A percentile compares a stretch with the other conserved stretches of the same genome.
These are phyloP conservation scores for Gossypium anomalum DNA, from an alignment of 345 rosid species.

Conservation along the genomic window DNA sequence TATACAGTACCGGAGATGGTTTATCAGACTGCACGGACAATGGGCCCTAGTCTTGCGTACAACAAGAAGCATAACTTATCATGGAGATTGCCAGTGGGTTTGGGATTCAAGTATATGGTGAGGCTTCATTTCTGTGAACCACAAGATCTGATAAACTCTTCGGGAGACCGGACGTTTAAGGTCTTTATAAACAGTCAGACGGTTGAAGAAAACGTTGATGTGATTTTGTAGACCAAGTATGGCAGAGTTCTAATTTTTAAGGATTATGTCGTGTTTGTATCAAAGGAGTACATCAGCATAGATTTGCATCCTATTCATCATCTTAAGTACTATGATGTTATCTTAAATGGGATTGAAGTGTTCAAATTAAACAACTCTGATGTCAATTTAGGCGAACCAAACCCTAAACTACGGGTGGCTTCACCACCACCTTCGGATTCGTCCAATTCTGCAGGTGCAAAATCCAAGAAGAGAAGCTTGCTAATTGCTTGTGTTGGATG, in stretches of 20 bases:
- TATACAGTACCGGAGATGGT: conserved; percentile 41
- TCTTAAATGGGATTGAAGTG: conserved; percentile 50
- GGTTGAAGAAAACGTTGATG: conserved; percentile 33
- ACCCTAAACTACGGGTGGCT: conserved; percentile 16
- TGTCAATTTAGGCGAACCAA: conserved; percentile 37
- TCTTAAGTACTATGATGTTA: conserved; percentile 25
- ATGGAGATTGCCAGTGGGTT: conserved; percentile 46
- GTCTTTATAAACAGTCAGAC: conserved; percentile 41
- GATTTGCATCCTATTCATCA: conserved; percentile 23
- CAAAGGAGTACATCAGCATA: conserved; percentile 4
- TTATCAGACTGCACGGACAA: conserved; percentile 36
- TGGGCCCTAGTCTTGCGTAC: conserved; percentile 33
- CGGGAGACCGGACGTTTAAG: conserved; percentile 33
- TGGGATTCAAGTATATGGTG: conserved; percentile 42
- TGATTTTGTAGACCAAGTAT: conserved; percentile 12
- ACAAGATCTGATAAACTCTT: background rate
- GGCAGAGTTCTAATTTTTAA: conserved; percentile 24
- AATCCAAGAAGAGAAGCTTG: background rate
- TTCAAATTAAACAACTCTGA: conserved; percentile 37
- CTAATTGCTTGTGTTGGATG: no score
- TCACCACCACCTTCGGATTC: background rate
- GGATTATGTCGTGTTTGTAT: conserved; percentile 42
- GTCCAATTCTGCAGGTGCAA: background rate
- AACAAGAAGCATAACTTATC: conserved; percentile 38
- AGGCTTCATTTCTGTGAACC: conserved; percentile 55